Evolutionary conservation across 1,284 basidiomycete genomes (phyloP).

Genomic region (Leccinum subatratum): DNA sequence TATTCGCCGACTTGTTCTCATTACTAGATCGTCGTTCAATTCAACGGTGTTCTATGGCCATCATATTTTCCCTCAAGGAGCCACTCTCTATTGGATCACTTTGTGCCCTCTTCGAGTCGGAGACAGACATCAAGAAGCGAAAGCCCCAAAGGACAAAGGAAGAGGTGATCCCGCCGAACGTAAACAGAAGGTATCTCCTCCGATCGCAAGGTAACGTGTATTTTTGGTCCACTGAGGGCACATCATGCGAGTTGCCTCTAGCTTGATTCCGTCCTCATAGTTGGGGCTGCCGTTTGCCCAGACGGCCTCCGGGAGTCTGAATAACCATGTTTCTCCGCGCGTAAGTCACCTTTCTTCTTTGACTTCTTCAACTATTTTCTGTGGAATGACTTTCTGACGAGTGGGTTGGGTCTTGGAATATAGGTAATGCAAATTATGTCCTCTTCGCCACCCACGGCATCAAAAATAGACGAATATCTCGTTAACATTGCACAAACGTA

Average conservation of each 20-base stretch:
- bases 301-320: slow-evolving; percentile 48
- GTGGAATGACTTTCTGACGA: slow-evolving; percentile 1
- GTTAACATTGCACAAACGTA: slow-evolving; percentile 44
- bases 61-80: background rate
- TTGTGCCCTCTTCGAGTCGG: background rate
- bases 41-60: background rate
- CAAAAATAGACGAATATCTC: slow-evolving; percentile 54
- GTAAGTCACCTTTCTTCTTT: slow-evolving; percentile 31
- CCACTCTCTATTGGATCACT: background rate
- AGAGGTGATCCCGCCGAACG: too few relatives aligned
- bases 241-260: slow-evolving; percentile 3
- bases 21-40: too few relatives aligned
- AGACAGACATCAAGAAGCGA: background rate
- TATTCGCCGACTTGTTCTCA: too few relatives aligned
- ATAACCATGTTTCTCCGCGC: slow-evolving; percentile 51
- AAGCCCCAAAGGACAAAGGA: too few relatives aligned
- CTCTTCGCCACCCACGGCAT: slow-evolving; percentile 50
- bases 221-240: slow-evolving; percentile 1
- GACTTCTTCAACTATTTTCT: background rate
- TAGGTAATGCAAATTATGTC: slow-evolving; percentile 51
- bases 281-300: slow-evolving; percentile 56
- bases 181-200: too few relatives aligned
- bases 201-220: background rate
- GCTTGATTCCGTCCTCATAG: slow-evolving; percentile 33
- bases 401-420: slow-evolving; percentile 7